Conservation (phyloP, 768 basidiomycete species). For the Agaricus bisporus region DNA sequence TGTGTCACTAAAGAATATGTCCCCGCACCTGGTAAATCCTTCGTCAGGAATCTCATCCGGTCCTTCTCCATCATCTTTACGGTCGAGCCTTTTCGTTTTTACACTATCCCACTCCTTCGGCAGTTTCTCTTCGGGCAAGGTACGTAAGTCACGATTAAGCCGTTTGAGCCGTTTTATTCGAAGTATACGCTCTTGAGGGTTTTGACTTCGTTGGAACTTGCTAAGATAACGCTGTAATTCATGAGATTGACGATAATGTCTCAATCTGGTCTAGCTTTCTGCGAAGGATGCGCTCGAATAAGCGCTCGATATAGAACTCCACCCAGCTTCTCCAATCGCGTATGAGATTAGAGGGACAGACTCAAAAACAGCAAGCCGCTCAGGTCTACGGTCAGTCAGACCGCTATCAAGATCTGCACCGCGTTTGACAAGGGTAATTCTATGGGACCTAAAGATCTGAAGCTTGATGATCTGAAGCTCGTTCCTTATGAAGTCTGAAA, state of each 20-base stretch:
- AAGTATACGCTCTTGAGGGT: slow-evolving; percentile 76
- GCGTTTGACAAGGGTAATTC: too few species aligned
- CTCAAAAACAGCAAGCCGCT: too few species aligned
- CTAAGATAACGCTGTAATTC: neutral
- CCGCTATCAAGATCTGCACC: too few species aligned
- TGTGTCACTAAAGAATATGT: slow-evolving; percentile 46
- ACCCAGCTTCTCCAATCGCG: too few species aligned
- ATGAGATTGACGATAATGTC: slow-evolving; percentile 25
- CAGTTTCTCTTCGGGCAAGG: slow-evolving; percentile 76
- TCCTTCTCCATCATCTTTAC: slow-evolving; percentile 30
- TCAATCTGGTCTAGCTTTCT: slow-evolving; percentile 90
- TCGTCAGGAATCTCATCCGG: slow-evolving; percentile 61
- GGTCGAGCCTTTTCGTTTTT: slow-evolving; percentile 76
- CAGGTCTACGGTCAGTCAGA: too few species aligned
- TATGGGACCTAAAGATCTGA: too few species aligned
- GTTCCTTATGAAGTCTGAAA: too few species aligned
- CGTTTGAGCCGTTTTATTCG: slow-evolving; percentile 67
- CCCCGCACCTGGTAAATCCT: slow-evolving; percentile 55
- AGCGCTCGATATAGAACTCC: slow-evolving; percentile 76
- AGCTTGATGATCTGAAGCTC: too few species aligned
- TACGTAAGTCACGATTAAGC: slow-evolving; percentile 75
- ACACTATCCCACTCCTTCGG: slow-evolving; percentile 60
- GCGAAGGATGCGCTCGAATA: slow-evolving; percentile 84
- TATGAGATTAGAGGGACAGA: too few species aligned
- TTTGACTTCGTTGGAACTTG: slow-evolving; percentile 82